Conservation (phyloP, 1,284 basidiomycete genomes). For the Trichosporon inkin region DNA sequence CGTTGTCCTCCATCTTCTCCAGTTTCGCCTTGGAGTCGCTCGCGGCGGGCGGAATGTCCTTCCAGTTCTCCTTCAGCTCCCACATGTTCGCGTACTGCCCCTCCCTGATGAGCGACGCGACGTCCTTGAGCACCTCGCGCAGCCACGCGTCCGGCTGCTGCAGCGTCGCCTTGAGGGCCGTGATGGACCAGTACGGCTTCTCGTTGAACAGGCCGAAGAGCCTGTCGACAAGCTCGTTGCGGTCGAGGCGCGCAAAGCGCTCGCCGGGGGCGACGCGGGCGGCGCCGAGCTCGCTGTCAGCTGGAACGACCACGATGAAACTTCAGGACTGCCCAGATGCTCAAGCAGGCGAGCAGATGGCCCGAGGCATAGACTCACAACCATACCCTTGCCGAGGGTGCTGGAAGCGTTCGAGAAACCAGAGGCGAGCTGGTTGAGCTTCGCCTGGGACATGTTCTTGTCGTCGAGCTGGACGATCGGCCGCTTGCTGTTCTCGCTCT, state of each 20-base stretch:
- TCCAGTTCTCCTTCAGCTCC: conserved; percentile 38
- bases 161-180: conserved; percentile 69
- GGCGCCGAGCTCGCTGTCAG: conserved; percentile 33
- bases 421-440: conserved; percentile 41
- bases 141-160: conserved; percentile 90
- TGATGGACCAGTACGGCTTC: conserved; percentile 76
- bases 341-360: neutral
- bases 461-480: conserved; percentile 51
- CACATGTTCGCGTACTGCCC: conserved; percentile 59
- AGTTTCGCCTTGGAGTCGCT: conserved; percentile 6
- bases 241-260: conserved; percentile 82
- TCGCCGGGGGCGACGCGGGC: conserved; percentile 53
- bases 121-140: conserved; percentile 76
- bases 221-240: conserved; percentile 76
- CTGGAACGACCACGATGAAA: too few relatives aligned
- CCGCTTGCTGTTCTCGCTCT: conserved; percentile 51
- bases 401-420: conserved; percentile 38
- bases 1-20: conserved; percentile 11
- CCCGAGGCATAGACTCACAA: conserved; percentile 25
- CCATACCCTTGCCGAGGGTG: conserved; percentile 37
- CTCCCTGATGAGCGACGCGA: conserved; percentile 73
- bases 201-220: conserved; percentile 77
- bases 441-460: conserved; percentile 34
- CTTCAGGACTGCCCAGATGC: neutral
- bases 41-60: conserved; percentile 4